These are phyloP conservation scores for Candida yuanshanica DNA, from an alignment of 805 yeast species.

Conservation along the genomic window DNA sequence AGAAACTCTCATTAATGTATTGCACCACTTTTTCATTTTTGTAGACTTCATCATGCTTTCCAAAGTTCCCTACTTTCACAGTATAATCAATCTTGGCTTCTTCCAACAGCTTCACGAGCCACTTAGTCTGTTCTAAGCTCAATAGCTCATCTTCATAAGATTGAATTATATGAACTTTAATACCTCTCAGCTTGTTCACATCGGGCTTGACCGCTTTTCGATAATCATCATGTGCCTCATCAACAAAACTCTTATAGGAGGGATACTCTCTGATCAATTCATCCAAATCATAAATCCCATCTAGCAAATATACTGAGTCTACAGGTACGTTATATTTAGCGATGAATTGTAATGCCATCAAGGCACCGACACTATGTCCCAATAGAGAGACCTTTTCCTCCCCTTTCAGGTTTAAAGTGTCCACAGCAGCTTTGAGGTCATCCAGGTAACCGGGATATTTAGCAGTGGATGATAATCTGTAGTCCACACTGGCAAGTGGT, in stretches of 20 bases:
- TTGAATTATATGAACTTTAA: conserved; percentile 42
- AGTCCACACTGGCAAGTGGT: conserved; percentile 41
- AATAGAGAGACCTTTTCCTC: conserved; percentile 29
- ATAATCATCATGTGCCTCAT: conserved; percentile 45
- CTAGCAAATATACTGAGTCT: conserved; percentile 38
- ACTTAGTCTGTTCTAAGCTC: conserved; percentile 41
- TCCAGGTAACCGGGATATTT: conserved; percentile 55
- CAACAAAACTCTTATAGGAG: conserved; percentile 47
- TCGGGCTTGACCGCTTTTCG: conserved; percentile 16
- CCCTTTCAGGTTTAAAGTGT: conserved; percentile 5
- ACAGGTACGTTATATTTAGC: conserved; percentile 9
- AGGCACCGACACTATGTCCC: conserved; percentile 86
- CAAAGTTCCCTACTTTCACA: conserved; percentile 36
- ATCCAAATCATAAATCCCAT: conserved; percentile 62
- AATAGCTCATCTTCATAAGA: conserved; percentile 66
- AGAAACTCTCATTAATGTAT: conserved; percentile 18
- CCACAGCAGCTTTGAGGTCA: conserved; percentile 44
- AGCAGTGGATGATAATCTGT: conserved; percentile 58
- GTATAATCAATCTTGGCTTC: conserved; percentile 12
- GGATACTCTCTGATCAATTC: conserved; percentile 58
- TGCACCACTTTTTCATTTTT: conserved; percentile 33
- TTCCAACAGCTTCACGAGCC: conserved; percentile 32
- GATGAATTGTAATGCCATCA: conserved; percentile 24
- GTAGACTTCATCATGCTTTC: conserved; percentile 65
- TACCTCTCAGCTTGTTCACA: conserved; percentile 1